phyloP scores from a whole-genome alignment of 257 asterid genomes.

The Primulina tabacum region DNA sequence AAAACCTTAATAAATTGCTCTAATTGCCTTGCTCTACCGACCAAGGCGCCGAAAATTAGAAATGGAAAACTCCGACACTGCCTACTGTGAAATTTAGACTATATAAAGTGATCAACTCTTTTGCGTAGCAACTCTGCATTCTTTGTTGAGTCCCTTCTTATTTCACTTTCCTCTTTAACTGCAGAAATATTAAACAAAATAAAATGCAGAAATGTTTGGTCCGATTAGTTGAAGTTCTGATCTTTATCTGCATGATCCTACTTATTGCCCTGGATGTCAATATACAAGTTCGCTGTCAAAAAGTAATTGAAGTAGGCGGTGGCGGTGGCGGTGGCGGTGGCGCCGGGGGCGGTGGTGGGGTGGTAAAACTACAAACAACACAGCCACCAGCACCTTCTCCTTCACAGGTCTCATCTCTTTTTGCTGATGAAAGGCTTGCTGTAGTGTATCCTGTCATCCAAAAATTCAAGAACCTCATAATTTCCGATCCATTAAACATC shows the following conservation, averaged over 20 bases:
- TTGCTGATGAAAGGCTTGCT: slow-evolving; percentile 60
- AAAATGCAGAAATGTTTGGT: slow-evolving; percentile 23
- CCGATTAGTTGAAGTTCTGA: background rate
- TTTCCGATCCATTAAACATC: slow-evolving; percentile 62
- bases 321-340: slow-evolving; percentile 7
- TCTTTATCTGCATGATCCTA: slow-evolving; percentile 21
- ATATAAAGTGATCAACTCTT: background rate
- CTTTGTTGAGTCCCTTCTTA: background rate
- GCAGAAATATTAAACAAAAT: background rate
- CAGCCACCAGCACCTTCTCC: slow-evolving; percentile 25
- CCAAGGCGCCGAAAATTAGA: slow-evolving; percentile 21
- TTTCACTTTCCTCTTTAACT: background rate
- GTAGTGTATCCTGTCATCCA: slow-evolving; percentile 65
- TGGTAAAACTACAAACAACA: slow-evolving; percentile 18
- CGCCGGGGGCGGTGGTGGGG: background rate
- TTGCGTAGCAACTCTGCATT: background rate
- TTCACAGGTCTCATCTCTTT: slow-evolving; percentile 26
- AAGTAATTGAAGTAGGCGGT: background rate
- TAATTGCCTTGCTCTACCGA: slow-evolving; percentile 24
- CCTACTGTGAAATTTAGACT: background rate
- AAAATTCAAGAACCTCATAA: slow-evolving; percentile 50
- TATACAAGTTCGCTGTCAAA: slow-evolving; percentile 12
- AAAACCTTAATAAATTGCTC: too few species aligned
- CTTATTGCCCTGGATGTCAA: slow-evolving; percentile 14
- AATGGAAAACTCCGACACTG: slow-evolving; percentile 20